phyloP scores from a whole-genome alignment of 1,284 basidiomycete genomes.

The Moesziomyces sp. region DNA sequence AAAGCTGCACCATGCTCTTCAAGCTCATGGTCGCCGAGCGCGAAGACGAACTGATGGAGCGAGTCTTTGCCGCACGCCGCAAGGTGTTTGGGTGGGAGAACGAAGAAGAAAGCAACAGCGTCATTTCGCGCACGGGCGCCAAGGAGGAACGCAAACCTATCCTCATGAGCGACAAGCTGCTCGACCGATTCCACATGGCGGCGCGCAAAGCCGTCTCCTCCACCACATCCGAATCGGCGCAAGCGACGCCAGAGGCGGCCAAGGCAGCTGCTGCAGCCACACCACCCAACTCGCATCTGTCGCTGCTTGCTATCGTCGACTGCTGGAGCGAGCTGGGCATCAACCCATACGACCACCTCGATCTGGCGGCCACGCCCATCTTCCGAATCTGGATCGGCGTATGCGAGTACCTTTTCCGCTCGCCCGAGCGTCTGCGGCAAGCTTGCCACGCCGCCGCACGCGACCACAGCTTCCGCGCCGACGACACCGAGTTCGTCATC shows the following conservation, averaged over 20 bases:
- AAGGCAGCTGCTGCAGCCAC: conserved; percentile 8
- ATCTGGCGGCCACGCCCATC: conserved; percentile 92
- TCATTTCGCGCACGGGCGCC: conserved; percentile 44
- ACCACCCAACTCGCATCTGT: conserved; percentile 87
- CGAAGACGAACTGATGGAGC: conserved; percentile 71
- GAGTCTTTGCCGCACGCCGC: conserved; percentile 81
- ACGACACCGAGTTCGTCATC: conserved; percentile 94
- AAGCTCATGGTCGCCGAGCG: conserved; percentile 93
- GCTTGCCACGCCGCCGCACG: conserved; percentile 75
- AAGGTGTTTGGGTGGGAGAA: conserved; percentile 78
- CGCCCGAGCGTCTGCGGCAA: conserved; percentile 66
- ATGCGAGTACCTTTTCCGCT: conserved; percentile 91
- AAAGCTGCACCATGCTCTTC: conserved; percentile 86
- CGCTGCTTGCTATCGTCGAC: conserved; percentile 97
- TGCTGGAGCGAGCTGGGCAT: conserved; percentile 91
- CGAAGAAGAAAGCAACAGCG: conserved; percentile 52
- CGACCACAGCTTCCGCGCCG: conserved; percentile 82
- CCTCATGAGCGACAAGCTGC: conserved; percentile 83
- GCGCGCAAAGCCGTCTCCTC: conserved; percentile 68
- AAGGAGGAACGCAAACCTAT: conserved; percentile 74
- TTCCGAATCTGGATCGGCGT: conserved; percentile 98
- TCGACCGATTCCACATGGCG: conserved; percentile 88
- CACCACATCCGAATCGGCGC: conserved; percentile 7
- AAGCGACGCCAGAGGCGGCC: no score
- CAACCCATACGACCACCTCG: conserved; percentile 89